Evolutionary conservation across 768 basidiomycete species (phyloP).

Genomic region (Goffeauzyma gilvescens): DNA sequence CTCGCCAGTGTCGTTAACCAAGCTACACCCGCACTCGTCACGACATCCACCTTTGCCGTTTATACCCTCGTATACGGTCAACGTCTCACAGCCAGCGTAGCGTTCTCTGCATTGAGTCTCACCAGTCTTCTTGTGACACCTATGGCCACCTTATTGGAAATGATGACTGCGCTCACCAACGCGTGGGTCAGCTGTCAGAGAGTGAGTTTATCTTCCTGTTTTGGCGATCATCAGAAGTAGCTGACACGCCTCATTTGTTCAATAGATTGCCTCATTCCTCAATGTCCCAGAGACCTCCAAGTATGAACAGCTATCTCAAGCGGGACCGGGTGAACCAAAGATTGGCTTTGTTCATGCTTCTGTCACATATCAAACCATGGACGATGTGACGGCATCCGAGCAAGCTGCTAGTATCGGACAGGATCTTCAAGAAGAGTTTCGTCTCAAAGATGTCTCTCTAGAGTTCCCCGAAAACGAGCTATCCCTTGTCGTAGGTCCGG

Average conservation of each 20-base stretch:
- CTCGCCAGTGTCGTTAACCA: slow-evolving; percentile 27
- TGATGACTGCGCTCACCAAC: slow-evolving; percentile 5
- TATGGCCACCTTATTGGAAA: slow-evolving; percentile 25
- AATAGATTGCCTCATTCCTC: too few species aligned
- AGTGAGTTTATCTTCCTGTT: slow-evolving; percentile 1
- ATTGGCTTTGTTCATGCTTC: slow-evolving; percentile 32
- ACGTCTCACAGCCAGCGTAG: slow-evolving; percentile 32
- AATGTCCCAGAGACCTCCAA: slow-evolving; percentile 35
- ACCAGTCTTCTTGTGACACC: slow-evolving; percentile 35
- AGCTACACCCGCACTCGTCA: slow-evolving; percentile 31
- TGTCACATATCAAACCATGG: slow-evolving; percentile 13
- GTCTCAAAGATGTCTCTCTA: slow-evolving; percentile 19
- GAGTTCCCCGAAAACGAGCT: slow-evolving; percentile 22
- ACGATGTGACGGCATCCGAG: slow-evolving; percentile 1
- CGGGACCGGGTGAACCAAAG: slow-evolving; percentile 21
- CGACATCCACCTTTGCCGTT: slow-evolving; percentile 30
- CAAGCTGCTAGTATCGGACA: background rate
- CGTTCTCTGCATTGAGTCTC: slow-evolving; percentile 35
- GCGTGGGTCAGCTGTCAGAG: background rate
- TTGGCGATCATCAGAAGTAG: background rate
- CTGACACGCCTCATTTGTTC: too few species aligned
- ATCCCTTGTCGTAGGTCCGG: slow-evolving; percentile 21
- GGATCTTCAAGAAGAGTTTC: slow-evolving; percentile 15
- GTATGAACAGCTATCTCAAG: slow-evolving; percentile 26
- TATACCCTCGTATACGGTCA: slow-evolving; percentile 29